These are phyloP conservation scores for Carpinus viminea DNA, from an alignment of 306 rosid genomes.

Conservation along the genomic window DNA sequence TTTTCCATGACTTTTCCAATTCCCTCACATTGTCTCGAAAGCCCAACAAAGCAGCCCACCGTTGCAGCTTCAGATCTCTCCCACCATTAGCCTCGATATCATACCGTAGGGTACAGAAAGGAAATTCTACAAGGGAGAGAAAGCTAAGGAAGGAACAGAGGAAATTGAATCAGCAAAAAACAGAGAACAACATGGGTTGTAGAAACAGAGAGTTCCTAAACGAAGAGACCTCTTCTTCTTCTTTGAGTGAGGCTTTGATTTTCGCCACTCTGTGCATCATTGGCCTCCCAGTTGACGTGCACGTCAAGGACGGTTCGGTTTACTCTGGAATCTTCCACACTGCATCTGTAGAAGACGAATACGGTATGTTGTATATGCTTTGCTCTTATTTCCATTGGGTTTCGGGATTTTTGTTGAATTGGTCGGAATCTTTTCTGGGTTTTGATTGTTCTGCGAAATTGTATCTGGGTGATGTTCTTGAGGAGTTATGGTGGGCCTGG, in stretches of 20 bases:
- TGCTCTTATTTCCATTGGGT: neutral
- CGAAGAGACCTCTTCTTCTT: slow-evolving; percentile 34
- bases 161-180: slow-evolving; percentile 18
- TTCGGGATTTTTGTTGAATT: slow-evolving; percentile 6
- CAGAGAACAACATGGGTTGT: slow-evolving; percentile 52
- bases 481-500: slow-evolving; percentile 17
- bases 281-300: slow-evolving; percentile 80
- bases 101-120: neutral
- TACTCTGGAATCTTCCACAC: slow-evolving; percentile 90
- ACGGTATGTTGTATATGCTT: slow-evolving; percentile 42
- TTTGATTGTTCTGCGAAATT: neutral
- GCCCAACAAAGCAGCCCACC: slow-evolving; percentile 2
- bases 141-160: neutral
- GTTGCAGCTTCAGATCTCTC: neutral
- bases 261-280: slow-evolving; percentile 72
- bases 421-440: neutral
- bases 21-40: neutral
- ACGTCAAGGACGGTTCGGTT: slow-evolving; percentile 75
- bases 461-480: slow-evolving; percentile 15
- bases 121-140: neutral
- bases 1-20: neutral
- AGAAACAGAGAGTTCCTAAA: slow-evolving; percentile 44
- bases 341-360: slow-evolving; percentile 52
- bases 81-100: neutral
- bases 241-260: slow-evolving; percentile 62